Percentiles rank a stretch among this genome's conserved stretches.
These are phyloP conservation scores for Angophora floribunda DNA, from an alignment of 345 rosid genomes.

Conservation along the genomic window DNA sequence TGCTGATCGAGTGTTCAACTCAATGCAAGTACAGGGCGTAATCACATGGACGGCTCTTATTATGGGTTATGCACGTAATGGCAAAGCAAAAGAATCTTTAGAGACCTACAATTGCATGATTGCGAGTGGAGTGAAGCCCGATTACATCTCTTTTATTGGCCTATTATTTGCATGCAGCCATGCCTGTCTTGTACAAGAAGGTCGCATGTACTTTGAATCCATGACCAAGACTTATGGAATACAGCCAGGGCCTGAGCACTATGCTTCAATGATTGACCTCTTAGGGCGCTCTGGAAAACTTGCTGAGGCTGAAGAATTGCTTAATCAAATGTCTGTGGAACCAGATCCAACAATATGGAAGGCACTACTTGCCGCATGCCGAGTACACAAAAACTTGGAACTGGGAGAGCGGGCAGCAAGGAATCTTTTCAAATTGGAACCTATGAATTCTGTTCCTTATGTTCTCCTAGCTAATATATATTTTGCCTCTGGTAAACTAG, in stretches of 20 bases:
- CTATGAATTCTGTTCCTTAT: conserved; percentile 61
- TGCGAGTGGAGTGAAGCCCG: conserved; percentile 50
- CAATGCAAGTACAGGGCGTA: conserved; percentile 48
- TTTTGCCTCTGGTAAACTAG: conserved; percentile 59
- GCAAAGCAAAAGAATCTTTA: conserved; percentile 65
- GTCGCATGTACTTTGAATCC: conserved; percentile 44
- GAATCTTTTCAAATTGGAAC: conserved; percentile 61
- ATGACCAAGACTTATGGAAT: conserved; percentile 58
- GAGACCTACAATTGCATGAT: conserved; percentile 54
- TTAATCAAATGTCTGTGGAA: conserved; percentile 53
- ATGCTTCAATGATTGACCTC: conserved; percentile 91
- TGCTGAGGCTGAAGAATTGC: conserved; percentile 45
- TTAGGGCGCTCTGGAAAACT: conserved; percentile 78
- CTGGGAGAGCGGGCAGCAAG: conserved; percentile 78
- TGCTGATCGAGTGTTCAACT: conserved; percentile 46
- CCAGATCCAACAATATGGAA: conserved; percentile 90
- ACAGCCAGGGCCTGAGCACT: conserved; percentile 75
- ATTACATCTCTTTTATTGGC: conserved; percentile 74
- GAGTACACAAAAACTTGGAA: conserved; percentile 58
- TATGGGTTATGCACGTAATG: conserved; percentile 84
- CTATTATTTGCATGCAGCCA: conserved; percentile 92
- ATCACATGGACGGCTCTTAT: conserved; percentile 88
- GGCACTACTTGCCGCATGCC: conserved; percentile 66
- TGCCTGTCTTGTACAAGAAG: conserved; percentile 56
- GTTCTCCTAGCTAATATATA: conserved; percentile 69